Evolutionary conservation across 352 stramenopile genomes (phyloP).

Genomic region (Phytophthora citrophthora): DNA sequence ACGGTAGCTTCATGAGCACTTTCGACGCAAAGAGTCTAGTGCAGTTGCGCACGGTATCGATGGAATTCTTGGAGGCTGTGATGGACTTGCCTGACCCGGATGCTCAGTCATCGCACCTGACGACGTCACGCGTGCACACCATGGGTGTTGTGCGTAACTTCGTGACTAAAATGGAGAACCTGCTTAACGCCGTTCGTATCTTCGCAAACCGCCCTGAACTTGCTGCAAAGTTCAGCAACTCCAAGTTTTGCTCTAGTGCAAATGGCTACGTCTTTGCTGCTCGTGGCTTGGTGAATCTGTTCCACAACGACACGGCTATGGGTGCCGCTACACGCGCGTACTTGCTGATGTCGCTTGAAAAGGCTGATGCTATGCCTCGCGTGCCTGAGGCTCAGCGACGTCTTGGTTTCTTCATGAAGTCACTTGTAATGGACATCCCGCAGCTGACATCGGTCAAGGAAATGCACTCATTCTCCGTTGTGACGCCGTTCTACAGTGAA

Average conservation of each 20-base stretch:
- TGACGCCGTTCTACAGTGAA: constrained; percentile 83
- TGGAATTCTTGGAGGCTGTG: constrained; percentile 78
- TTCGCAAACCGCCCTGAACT: constrained; percentile 64
- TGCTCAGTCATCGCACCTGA: constrained; percentile 52
- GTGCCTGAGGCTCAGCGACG: constrained; percentile 75
- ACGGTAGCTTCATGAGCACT: constrained; percentile 69
- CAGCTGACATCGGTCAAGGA: constrained; percentile 76
- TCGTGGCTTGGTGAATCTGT: constrained; percentile 79
- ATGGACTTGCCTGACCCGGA: constrained; percentile 76
- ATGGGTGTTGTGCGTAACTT: constrained; percentile 82
- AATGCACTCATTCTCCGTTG: constrained; percentile 84
- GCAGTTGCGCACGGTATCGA: constrained; percentile 59
- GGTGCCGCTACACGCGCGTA: constrained; percentile 76
- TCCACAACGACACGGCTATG: constrained; percentile 79
- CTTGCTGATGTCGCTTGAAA: constrained; percentile 74
- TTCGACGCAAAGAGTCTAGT: constrained; percentile 63
- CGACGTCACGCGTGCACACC: constrained; percentile 63
- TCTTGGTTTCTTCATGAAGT: constrained; percentile 86
- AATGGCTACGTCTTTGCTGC: constrained; percentile 85
- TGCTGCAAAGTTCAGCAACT: constrained; percentile 68
- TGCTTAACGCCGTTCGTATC: constrained; percentile 65
- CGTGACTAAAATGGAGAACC: constrained; percentile 73
- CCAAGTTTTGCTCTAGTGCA: constrained; percentile 75
- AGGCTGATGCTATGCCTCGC: constrained; percentile 72
- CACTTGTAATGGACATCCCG: constrained; percentile 80